phyloP scores from a whole-genome alignment of 805 yeast species.

The Candida broadrunensis region DNA sequence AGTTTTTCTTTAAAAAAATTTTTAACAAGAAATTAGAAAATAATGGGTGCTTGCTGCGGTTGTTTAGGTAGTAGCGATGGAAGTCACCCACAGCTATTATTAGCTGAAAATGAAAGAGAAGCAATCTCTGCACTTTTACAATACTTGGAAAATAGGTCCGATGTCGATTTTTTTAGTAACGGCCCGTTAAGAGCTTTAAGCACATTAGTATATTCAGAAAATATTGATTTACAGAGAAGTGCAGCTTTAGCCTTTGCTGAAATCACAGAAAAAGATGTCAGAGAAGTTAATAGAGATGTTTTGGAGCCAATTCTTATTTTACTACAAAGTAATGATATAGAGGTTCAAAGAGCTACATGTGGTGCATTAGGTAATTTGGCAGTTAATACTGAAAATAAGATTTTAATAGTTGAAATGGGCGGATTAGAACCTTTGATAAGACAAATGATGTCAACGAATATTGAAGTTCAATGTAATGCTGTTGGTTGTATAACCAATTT shows the following conservation, averaged over 20 bases:
- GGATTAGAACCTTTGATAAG: slow-evolving; percentile 94
- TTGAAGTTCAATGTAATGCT: slow-evolving; percentile 98
- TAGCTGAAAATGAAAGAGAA: slow-evolving; percentile 93
- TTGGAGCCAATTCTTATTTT: slow-evolving; percentile 89
- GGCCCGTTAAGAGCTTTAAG: slow-evolving; percentile 87
- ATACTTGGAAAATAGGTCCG: slow-evolving; percentile 81
- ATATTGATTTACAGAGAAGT: slow-evolving; percentile 89
- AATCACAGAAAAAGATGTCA: slow-evolving; percentile 92
- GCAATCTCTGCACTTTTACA: slow-evolving; percentile 90
- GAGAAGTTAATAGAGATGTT: slow-evolving; percentile 86
- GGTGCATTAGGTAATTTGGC: slow-evolving; percentile 99
- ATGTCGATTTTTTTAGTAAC: slow-evolving; percentile 83
- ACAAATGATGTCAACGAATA: slow-evolving; percentile 96
- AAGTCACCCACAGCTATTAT: slow-evolving; percentile 69
- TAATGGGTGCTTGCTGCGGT: slow-evolving; percentile 46
- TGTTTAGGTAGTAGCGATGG: slow-evolving; percentile 49
- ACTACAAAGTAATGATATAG: slow-evolving; percentile 83
- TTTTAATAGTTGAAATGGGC: slow-evolving; percentile 95
- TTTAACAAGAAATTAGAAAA: too few relatives aligned
- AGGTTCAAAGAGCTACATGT: slow-evolving; percentile 97
- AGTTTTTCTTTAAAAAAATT: too few relatives aligned
- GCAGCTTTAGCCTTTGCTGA: slow-evolving; percentile 99
- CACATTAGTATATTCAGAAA: slow-evolving; percentile 91
- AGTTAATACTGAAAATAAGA: slow-evolving; percentile 91
- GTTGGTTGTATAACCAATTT: slow-evolving; percentile 98